Evolutionary conservation across 345 rosid genomes (phyloP), one percentile per base, ranked within the genome.

Genomic region (Cochlearia excelsa): DNA sequence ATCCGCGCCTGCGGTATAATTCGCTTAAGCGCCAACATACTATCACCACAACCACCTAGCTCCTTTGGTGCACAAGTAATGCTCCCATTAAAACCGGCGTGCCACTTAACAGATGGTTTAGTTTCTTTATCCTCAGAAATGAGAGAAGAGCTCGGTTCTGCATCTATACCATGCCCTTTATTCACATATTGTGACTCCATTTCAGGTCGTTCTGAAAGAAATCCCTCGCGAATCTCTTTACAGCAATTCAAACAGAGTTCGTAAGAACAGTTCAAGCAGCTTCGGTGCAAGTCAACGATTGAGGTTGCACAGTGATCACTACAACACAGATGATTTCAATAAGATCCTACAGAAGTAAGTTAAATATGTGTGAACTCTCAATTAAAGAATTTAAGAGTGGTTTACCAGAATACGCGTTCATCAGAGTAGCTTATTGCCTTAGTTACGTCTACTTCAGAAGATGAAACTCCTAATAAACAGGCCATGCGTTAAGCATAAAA

Each of bases 261-360:
- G 57, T 71, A 85, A 45, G 81, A 59, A 71, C 97, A 87, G 1
- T 76, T 82, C 43, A 81, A 75, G 57, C 95, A 93, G 75, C 95
- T 74, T 26, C 97, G 81, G 58, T 92, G 95, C 39, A 84, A 75
- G 79, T 92, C 95, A 33, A 78, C 67, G 51, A 88, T 92, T 8
- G 98, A 86, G 71, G 97, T 89, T 11, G 87, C 91, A 66, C 98
- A 92, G 54, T 86, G 78, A 65, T 92, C 75, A 75, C 98, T 92
- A 80, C 9, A 30, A 30, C 30, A 66, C 43, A 31, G 9, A 65
- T 11, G n/a, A 37, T 38, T 42, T 63, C 57, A 45, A 46, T 39
- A 46, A 71, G 23, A 56, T 57, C 51, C 4, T n/a, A 11, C 9
- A 47, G 37, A 39, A 6, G 33, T 46, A 52, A 23, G 39, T 51